Percentiles rank a stretch among this genome's conserved stretches.
Evolutionary conservation across 352 stramenopile species (phyloP).

Genomic region (Peronospora farinosa): DNA sequence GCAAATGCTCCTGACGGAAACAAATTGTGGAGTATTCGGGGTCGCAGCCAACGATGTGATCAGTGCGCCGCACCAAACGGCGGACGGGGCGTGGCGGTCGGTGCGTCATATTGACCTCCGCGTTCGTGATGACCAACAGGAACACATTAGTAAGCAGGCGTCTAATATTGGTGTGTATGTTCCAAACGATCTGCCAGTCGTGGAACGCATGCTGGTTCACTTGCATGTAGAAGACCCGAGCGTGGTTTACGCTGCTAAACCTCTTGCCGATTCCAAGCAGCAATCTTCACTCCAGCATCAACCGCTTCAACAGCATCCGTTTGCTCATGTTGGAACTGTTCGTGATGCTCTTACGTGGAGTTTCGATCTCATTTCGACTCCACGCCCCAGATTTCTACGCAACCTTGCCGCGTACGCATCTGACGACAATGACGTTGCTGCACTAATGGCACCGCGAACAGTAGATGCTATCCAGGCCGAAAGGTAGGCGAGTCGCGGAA

Average conservation of each 20-base stretch:
- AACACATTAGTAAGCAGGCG: slow-evolving; percentile 45
- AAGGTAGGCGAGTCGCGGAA: slow-evolving; percentile 20
- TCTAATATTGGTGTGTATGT: slow-evolving; percentile 80
- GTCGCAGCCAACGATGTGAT: slow-evolving; percentile 56
- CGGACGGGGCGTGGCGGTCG: slow-evolving; percentile 48
- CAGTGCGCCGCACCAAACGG: slow-evolving; percentile 46
- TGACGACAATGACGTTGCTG: slow-evolving; percentile 41
- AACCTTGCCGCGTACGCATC: slow-evolving; percentile 55
- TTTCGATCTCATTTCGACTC: slow-evolving; percentile 66
- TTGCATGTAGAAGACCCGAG: slow-evolving; percentile 46
- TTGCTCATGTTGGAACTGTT: slow-evolving; percentile 48
- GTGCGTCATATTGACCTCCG: slow-evolving; percentile 67
- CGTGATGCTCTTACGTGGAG: slow-evolving; percentile 69
- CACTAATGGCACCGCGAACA: slow-evolving; percentile 40
- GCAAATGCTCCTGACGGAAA: slow-evolving; percentile 27
- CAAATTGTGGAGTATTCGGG: slow-evolving; percentile 39
- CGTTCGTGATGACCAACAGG: slow-evolving; percentile 41
- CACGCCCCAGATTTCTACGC: slow-evolving; percentile 51
- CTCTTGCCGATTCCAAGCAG: slow-evolving; percentile 6
- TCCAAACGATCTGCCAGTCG: slow-evolving; percentile 43
- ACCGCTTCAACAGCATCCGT: slow-evolving; percentile 33
- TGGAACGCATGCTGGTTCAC: slow-evolving; percentile 46
- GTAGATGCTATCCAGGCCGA: slow-evolving; percentile 39
- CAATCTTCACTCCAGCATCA: slow-evolving; percentile 17
- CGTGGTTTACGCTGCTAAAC: slow-evolving; percentile 39